A percentile compares a stretch with the other conserved stretches of the same genome.
Evolutionary conservation across 2,329 filamentous ascomycete species (phyloP).

Genomic region (Calonectria henricotiae): DNA sequence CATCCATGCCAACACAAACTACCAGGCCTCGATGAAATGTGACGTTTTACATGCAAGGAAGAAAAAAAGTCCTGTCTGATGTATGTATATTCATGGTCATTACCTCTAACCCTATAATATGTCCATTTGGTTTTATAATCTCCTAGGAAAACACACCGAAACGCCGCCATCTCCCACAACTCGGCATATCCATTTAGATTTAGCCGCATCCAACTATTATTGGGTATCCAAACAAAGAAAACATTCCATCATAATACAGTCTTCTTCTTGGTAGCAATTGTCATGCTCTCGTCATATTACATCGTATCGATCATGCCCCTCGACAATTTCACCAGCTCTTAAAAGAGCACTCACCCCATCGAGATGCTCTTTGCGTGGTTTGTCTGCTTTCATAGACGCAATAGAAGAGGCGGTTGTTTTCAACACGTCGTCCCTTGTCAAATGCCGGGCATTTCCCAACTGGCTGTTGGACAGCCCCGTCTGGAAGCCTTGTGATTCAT

Average conservation of each 20-base stretch:
- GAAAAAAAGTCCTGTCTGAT: too few species aligned
- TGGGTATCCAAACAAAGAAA: conserved; percentile 34
- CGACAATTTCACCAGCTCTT: conserved; percentile 74
- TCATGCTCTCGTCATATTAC: conserved; percentile 40
- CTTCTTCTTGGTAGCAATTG: neutral
- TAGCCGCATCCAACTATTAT: conserved; percentile 28
- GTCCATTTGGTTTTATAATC: conserved; percentile 24
- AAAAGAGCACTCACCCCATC: conserved; percentile 75
- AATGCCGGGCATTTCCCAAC: conserved; percentile 54
- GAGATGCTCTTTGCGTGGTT: conserved; percentile 55
- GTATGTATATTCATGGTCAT: conserved; percentile 19
- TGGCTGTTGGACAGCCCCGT: conserved; percentile 55
- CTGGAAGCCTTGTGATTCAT: conserved; percentile 55
- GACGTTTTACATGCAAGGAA: neutral
- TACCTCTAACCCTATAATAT: conserved; percentile 22
- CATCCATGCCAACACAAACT: neutral
- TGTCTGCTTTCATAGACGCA: conserved; percentile 40
- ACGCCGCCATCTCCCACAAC: conserved; percentile 28
- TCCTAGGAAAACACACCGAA: conserved; percentile 25
- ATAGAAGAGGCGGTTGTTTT: conserved; percentile 53
- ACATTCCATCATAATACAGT: conserved; percentile 4
- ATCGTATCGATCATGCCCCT: conserved; percentile 57
- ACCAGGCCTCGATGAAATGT: neutral
- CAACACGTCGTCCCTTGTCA: conserved; percentile 54
- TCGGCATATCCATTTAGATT: conserved; percentile 12